phyloP scores from a whole-genome alignment of 2,329 filamentous ascomycete genomes.

The Claviceps maximensis region DNA sequence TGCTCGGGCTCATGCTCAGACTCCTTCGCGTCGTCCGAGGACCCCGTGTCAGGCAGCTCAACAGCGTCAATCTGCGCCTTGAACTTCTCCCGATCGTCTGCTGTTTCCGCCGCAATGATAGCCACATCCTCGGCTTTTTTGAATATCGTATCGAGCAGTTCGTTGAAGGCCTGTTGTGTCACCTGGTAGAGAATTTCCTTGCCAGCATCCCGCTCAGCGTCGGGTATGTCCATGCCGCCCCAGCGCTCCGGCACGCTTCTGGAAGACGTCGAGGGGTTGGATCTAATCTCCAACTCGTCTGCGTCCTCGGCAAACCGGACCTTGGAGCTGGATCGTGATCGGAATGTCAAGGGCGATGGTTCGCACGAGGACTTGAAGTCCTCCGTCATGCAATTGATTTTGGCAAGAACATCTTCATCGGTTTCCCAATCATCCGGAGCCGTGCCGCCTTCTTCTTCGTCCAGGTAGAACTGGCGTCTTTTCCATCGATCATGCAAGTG shows the following conservation, averaged over 20 bases:
- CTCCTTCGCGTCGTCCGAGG: background rate
- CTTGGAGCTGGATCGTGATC: slow-evolving; percentile 62
- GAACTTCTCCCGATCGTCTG: slow-evolving; percentile 44
- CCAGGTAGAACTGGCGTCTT: slow-evolving; percentile 66
- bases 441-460: slow-evolving; percentile 68
- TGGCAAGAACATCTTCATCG: slow-evolving; percentile 41
- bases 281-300: slow-evolving; percentile 55
- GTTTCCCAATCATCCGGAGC: slow-evolving; percentile 51
- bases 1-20: background rate
- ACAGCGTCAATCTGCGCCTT: slow-evolving; percentile 33
- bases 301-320: slow-evolving; percentile 63
- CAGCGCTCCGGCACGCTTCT: slow-evolving; percentile 59
- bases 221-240: slow-evolving; percentile 66
- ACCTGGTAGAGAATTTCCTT: slow-evolving; percentile 85
- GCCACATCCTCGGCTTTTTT: slow-evolving; percentile 66
- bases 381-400: slow-evolving; percentile 15
- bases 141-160: slow-evolving; percentile 79
- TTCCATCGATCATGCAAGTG: slow-evolving; percentile 61
- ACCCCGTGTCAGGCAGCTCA: slow-evolving; percentile 16
- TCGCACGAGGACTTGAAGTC: slow-evolving; percentile 31
- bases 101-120: slow-evolving; percentile 51
- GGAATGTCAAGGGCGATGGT: slow-evolving; percentile 13
- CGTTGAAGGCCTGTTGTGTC: slow-evolving; percentile 82
- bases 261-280: slow-evolving; percentile 61
- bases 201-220: slow-evolving; percentile 69